Evolutionary conservation across 352 stramenopile genomes (phyloP).

Genomic region (Phytopythium vexans): DNA sequence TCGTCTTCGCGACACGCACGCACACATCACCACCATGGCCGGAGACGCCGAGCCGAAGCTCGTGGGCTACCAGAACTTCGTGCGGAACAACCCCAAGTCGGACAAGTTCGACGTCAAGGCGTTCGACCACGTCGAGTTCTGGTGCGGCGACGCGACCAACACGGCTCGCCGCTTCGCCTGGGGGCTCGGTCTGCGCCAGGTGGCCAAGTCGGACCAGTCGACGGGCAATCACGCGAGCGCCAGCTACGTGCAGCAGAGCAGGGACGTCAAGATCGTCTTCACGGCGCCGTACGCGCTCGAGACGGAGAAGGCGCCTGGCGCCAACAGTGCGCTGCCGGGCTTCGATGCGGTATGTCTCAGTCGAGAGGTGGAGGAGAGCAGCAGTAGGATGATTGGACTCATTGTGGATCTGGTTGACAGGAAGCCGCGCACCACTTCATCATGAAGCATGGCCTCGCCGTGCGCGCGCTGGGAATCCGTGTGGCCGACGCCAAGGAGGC

Average conservation of each 20-base stretch:
- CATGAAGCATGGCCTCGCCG: slow-evolving; percentile 73
- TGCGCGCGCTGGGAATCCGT: slow-evolving; percentile 77
- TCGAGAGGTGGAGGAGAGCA: not conserved
- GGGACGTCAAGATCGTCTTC: slow-evolving; percentile 83
- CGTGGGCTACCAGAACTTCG: slow-evolving; percentile 75
- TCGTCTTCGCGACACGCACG: no score
- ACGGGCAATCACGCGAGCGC: slow-evolving; percentile 85
- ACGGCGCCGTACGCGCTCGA: slow-evolving; percentile 84
- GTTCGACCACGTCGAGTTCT: slow-evolving; percentile 89
- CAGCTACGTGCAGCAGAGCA: slow-evolving; percentile 83
- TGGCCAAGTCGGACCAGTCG: slow-evolving; percentile 84
- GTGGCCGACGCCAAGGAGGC: slow-evolving; percentile 73
- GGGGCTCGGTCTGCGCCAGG: slow-evolving; percentile 79
- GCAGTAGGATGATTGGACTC: slow-evolving; percentile 1
- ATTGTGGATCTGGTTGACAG: slow-evolving; percentile 3
- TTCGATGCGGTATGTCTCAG: slow-evolving; percentile 33
- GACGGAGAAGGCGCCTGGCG: slow-evolving; percentile 51
- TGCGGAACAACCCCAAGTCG: slow-evolving; percentile 69
- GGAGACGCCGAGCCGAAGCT: slow-evolving; percentile 18
- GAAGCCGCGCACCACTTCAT: slow-evolving; percentile 77
- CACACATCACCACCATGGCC: no score
- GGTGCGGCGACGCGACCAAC: slow-evolving; percentile 78
- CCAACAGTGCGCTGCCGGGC: slow-evolving; percentile 49
- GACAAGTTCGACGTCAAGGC: slow-evolving; percentile 75
- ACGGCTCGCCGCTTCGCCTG: slow-evolving; percentile 72